A percentile compares a stretch with the other conserved stretches of the same genome.
Evolutionary conservation across 176 grass and related monocot species (phyloP).

Genomic region (Thalia dealbata): DNA sequence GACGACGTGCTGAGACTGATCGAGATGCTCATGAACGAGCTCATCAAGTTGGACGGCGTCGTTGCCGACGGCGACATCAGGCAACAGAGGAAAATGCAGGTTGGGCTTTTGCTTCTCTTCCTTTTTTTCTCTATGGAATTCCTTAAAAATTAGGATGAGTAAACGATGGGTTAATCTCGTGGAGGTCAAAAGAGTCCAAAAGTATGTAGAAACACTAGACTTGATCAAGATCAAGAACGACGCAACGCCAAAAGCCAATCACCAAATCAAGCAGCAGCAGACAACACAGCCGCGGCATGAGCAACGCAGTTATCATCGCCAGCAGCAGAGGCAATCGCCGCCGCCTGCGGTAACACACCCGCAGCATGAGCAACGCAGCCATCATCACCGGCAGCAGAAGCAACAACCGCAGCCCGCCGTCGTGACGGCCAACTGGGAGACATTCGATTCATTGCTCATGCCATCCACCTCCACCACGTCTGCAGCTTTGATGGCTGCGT

Average conservation of each 20-base stretch:
- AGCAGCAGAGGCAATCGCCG: constrained; percentile 10
- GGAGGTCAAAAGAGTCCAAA: constrained; percentile 86
- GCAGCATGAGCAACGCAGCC: constrained; percentile 1
- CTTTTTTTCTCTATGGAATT: too few species aligned
- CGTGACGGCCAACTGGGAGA: constrained; percentile 50
- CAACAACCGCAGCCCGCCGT: constrained; percentile 13
- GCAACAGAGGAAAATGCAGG: constrained; percentile 62
- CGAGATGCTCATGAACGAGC: constrained; percentile 82
- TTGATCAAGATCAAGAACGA: constrained; percentile 69
- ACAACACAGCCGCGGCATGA: not conserved
- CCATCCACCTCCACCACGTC: constrained; percentile 47
- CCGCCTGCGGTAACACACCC: constrained; percentile 5
- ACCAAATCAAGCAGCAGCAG: constrained; percentile 11
- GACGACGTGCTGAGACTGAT: constrained; percentile 62
- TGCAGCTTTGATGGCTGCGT: constrained; percentile 34
- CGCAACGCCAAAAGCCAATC: constrained; percentile 26
- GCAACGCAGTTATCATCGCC: not conserved
- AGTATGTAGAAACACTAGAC: constrained; percentile 84
- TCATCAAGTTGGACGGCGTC: constrained; percentile 77
- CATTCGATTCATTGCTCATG: constrained; percentile 53
- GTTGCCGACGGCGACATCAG: constrained; percentile 82
- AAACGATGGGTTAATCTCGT: too few species aligned
- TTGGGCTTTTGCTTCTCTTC: not conserved
- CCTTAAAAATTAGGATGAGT: too few species aligned
- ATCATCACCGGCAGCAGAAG: not conserved